Percentiles rank a stretch among this genome's conserved stretches.
Conservation (phyloP, 2,329 filamentous ascomycete genomes). For the Pyrenophora seminiperda region DNA sequence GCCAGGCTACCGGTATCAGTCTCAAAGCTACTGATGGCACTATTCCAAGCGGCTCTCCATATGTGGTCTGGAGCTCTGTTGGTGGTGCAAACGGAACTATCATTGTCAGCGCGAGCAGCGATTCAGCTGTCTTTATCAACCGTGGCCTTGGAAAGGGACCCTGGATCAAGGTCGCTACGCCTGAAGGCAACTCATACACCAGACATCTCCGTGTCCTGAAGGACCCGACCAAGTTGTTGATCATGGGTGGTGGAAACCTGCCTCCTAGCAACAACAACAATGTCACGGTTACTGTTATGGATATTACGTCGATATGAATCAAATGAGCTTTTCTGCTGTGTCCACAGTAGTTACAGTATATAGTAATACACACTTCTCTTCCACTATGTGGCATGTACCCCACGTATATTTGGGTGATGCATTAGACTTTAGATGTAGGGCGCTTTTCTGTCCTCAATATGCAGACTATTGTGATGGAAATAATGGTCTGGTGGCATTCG, state of each 20-base stretch:
- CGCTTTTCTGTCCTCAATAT: not conserved
- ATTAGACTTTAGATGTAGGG: too few species aligned
- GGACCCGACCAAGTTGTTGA: conserved; percentile 47
- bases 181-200: conserved; percentile 53
- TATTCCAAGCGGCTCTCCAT: conserved; percentile 55
- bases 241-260: conserved; percentile 50
- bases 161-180: conserved; percentile 54
- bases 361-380: not conserved
- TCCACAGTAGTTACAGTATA: too few species aligned
- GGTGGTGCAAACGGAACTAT: conserved; percentile 58
- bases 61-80: conserved; percentile 58
- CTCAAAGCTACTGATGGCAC: conserved; percentile 55
- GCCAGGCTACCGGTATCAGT: conserved; percentile 47
- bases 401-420: too few species aligned
- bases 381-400: too few species aligned
- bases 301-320: too few species aligned
- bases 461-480: not conserved
- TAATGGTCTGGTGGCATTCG: too few species aligned
- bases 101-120: conserved; percentile 52
- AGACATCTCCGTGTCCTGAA: conserved; percentile 54
- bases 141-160: conserved; percentile 50
- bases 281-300: conserved; percentile 40
- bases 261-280: conserved; percentile 42
- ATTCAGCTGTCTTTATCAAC: conserved; percentile 55
- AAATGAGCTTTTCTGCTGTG: not conserved